These are phyloP conservation scores for Psilocybe sp. DNA, from an alignment of 768 basidiomycete species.

Conservation along the genomic window DNA sequence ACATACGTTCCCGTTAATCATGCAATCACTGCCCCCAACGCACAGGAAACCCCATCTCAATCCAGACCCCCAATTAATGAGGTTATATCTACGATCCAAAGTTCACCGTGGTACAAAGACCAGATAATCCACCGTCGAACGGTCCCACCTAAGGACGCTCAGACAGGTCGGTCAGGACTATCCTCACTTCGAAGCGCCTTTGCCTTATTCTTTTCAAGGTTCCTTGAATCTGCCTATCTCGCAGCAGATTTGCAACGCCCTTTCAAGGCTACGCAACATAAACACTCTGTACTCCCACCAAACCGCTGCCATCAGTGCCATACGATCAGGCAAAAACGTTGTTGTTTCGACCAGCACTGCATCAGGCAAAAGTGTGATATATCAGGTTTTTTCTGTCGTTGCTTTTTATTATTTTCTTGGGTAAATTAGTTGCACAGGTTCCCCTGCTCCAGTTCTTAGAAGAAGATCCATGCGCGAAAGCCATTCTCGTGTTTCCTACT, in stretches of 20 bases:
- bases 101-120: slow-evolving; percentile 62
- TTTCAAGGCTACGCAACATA: slow-evolving; percentile 60
- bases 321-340: slow-evolving; percentile 60
- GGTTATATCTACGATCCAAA: slow-evolving; percentile 55
- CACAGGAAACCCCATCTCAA: slow-evolving; percentile 24
- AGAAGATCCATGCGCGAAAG: slow-evolving; percentile 57
- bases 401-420: not conserved
- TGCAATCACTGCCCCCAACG: slow-evolving; percentile 11
- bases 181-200: not conserved
- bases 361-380: slow-evolving; percentile 86
- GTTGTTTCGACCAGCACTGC: slow-evolving; percentile 91
- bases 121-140: slow-evolving; percentile 64
- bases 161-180: slow-evolving; percentile 40
- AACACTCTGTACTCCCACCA: slow-evolving; percentile 67
- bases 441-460: slow-evolving; percentile 69
- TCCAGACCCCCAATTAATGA: slow-evolving; percentile 46
- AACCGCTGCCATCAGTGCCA: slow-evolving; percentile 64
- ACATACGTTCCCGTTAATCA: slow-evolving; percentile 74
- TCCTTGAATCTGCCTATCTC: slow-evolving; percentile 58
- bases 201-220: slow-evolving; percentile 27
- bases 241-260: slow-evolving; percentile 47
- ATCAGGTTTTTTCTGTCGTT: slow-evolving; percentile 55
- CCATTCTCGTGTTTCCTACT: slow-evolving; percentile 86
- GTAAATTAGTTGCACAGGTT: slow-evolving; percentile 38
- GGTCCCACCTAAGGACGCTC: slow-evolving; percentile 49